phyloP scores from a whole-genome alignment of 257 asterid genomes.

The Nicotiana paniculata region DNA sequence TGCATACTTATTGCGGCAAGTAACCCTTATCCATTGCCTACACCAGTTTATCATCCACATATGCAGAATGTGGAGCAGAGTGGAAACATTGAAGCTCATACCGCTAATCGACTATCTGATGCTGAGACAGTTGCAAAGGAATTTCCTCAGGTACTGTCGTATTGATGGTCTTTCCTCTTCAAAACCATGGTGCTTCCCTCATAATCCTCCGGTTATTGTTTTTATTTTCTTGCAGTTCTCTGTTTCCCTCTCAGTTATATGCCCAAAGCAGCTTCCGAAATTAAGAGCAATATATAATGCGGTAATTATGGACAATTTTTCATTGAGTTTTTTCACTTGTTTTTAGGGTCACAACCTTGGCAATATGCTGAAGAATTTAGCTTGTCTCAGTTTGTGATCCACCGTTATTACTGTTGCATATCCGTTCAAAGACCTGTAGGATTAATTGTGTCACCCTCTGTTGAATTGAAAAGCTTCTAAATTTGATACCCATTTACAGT shows the following conservation, averaged over 20 bases:
- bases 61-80: constrained; percentile 48
- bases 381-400: neutral
- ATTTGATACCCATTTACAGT: neutral
- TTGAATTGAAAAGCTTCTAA: neutral
- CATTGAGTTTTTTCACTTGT: constrained; percentile 3
- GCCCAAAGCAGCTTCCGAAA: constrained; percentile 93
- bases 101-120: constrained; percentile 57
- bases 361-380: neutral
- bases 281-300: constrained; percentile 70
- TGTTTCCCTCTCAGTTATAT: constrained; percentile 79
- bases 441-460: neutral
- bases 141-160: constrained; percentile 62
- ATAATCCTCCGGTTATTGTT: neutral
- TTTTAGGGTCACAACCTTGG: neutral
- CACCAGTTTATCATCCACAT: constrained; percentile 63
- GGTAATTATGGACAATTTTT: constrained; percentile 35
- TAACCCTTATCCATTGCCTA: constrained; percentile 79
- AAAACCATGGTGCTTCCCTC: neutral
- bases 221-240: constrained; percentile 52
- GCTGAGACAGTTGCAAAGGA: constrained; percentile 81
- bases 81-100: constrained; percentile 46
- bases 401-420: neutral
- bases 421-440: neutral
- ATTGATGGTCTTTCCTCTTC: neutral
- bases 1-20: constrained; percentile 93